These are phyloP conservation scores for Exsudoporus frostii DNA, from an alignment of 768 basidiomycete genomes.

Conservation along the genomic window DNA sequence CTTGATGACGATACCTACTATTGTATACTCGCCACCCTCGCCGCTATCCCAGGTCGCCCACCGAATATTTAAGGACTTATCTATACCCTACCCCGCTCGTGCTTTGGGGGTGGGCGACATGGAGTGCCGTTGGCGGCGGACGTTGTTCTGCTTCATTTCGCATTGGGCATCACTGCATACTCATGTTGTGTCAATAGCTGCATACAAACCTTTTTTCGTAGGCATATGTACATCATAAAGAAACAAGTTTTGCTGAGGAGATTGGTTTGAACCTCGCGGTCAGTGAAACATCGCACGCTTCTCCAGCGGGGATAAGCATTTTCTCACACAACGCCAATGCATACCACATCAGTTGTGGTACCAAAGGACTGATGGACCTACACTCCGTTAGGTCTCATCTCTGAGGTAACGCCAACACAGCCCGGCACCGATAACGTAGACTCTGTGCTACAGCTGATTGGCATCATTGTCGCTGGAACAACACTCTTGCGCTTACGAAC, in stretches of 20 bases:
- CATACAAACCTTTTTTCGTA: conserved; percentile 29
- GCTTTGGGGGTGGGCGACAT: conserved; percentile 25
- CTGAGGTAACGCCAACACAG: conserved; percentile 14
- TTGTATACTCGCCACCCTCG: conserved; percentile 21
- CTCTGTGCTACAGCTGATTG: conserved; percentile 5
- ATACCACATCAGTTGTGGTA: neutral
- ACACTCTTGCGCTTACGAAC: neutral
- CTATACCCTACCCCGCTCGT: conserved; percentile 27
- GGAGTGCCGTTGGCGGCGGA: conserved; percentile 20
- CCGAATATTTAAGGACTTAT: conserved; percentile 32
- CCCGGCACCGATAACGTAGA: conserved; percentile 13
- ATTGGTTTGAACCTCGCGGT: neutral
- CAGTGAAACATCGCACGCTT: conserved; percentile 7
- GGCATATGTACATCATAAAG: conserved; percentile 36
- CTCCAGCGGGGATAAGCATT: neutral
- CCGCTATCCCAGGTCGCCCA: conserved; percentile 7
- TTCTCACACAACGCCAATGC: conserved; percentile 9
- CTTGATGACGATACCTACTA: conserved; percentile 29
- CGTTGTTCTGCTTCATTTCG: conserved; percentile 26
- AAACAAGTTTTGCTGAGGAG: conserved; percentile 28
- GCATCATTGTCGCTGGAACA: conserved; percentile 8
- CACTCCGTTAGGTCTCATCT: conserved; percentile 1
- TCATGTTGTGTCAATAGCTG: conserved; percentile 38
- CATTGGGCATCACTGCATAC: conserved; percentile 29
- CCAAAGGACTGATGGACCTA: neutral